Evolutionary conservation across 495 filamentous ascomycete genomes (phyloP), one percentile per base, ranked within the genome.

Genomic region (Evansstolkia leycettana): DNA sequence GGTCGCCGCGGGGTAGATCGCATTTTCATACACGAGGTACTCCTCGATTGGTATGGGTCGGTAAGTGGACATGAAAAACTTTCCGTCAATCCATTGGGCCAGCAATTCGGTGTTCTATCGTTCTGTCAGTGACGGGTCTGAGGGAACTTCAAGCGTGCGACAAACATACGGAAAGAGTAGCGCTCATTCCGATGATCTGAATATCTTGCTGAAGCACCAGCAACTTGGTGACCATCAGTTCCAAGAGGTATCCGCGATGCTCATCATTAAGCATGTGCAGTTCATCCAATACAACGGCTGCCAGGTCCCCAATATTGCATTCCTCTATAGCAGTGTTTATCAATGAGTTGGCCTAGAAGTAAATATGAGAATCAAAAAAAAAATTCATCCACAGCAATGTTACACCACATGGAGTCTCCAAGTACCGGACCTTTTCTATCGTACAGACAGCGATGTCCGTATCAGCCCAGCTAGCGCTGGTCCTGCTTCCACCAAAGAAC

Each of bases 121-220:
- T 8, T 4, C 1, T n/a, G 31, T 59, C 37, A 60, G 50, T 29
- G 10, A 14, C 29, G 28, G n/a, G 28, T 16, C 12, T 8, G 2
- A 9, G 12, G 9, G 20, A 13, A 28, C 28, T 17, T n/a, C 1
- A 23, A 17, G 9, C 8, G 7, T 23, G 25, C 28, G 1, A 30
- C 9, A n/a, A 7, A 40, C 69, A 34, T 58, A 83, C 78, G 28
- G 76, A 75, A 20, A 88, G 53, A 2, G 84, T 88, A 11, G 84
- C 83, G 40, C 83, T 87, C 84, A 88, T 88, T 39, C 78, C 83
- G 34, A 88, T 63, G 16, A 90, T 75, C 43, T 90, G 84, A 17
- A 84, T 70, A 28, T 65, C 60, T 39, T 80, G 70, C 27, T 73
- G 78, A 8, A 88, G 58, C 34, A 79, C 70, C 5, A 88, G 53